phyloP scores from a whole-genome alignment of 31 red algal genomes.

The Asparagopsis taxiformis region DNA sequence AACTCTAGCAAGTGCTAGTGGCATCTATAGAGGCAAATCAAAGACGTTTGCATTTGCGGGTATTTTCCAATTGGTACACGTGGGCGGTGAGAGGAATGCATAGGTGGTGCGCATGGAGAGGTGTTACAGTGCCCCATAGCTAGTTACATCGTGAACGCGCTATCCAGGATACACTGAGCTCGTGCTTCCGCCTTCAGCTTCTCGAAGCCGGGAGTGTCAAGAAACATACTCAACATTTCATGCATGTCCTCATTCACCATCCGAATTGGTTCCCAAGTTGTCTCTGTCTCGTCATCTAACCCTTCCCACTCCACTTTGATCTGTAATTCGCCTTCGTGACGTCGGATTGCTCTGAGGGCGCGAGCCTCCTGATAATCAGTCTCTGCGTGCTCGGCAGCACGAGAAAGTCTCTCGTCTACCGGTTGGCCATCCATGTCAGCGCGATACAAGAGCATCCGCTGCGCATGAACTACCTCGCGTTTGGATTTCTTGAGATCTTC shows the following conservation, averaged over 20 bases:
- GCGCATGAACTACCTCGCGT: constrained; percentile 28
- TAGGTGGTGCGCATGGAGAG: too few species aligned
- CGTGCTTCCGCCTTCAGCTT: too few species aligned
- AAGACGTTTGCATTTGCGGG: too few species aligned
- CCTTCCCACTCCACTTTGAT: constrained; percentile 20
- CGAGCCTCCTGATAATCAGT: constrained; percentile 1
- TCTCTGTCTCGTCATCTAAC: background rate
- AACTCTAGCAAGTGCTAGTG: too few species aligned
- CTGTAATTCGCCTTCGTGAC: background rate
- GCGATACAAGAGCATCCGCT: constrained; percentile 7
- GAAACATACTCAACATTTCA: constrained; percentile 12
- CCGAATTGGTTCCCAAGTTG: constrained; percentile 11
- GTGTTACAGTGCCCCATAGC: too few species aligned
- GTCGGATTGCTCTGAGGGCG: background rate
- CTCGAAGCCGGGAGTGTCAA: background rate
- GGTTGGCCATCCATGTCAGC: constrained; percentile 26
- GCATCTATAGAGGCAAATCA: too few species aligned
- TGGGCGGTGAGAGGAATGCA: too few species aligned
- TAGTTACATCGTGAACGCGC: too few species aligned
- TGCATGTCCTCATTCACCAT: constrained; percentile 15
- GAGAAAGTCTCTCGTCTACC: constrained; percentile 6
- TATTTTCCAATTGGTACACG: too few species aligned
- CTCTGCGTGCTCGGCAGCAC: constrained; percentile 7
- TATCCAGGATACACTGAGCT: too few species aligned
- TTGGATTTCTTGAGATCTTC: constrained; percentile 13